phyloP scores from a whole-genome alignment of 129 eudicot genomes.

The Mikania micrantha region DNA sequence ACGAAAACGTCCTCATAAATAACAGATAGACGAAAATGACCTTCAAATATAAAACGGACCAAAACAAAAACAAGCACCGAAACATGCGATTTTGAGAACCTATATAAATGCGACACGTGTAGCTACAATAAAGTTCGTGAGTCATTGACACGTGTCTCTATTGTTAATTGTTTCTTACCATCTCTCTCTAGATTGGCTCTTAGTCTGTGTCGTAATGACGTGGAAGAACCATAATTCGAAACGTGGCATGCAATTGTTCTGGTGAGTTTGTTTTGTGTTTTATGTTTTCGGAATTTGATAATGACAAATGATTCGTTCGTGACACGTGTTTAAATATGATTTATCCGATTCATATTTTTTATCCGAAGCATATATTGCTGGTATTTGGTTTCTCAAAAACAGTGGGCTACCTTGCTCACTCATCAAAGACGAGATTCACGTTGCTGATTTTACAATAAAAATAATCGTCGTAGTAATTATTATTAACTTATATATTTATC shows the following conservation, averaged over 20 bases:
- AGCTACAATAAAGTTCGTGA: background rate
- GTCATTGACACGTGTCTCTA: slow-evolving; percentile 26
- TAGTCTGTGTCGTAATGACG: slow-evolving; percentile 17
- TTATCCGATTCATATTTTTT: too few species aligned
- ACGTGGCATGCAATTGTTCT: slow-evolving; percentile 20
- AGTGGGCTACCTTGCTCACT: slow-evolving; percentile 6
- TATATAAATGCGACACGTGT: slow-evolving; percentile 10
- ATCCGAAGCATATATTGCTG: background rate
- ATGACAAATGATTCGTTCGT: background rate
- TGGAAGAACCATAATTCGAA: slow-evolving; percentile 6
- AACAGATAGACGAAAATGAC: background rate
- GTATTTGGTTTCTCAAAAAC: slow-evolving; percentile 12
- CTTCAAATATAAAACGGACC: background rate
- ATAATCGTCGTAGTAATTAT: too few species aligned
- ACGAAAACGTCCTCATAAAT: slow-evolving; percentile 13
- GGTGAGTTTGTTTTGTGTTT: slow-evolving; percentile 3
- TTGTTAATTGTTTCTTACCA: background rate
- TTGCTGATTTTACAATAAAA: too few species aligned
- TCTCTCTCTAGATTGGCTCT: slow-evolving; percentile 21
- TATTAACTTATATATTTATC: too few species aligned
- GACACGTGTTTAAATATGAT: slow-evolving; percentile 21
- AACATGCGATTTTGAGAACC: background rate
- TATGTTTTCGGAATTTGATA: slow-evolving; percentile 8
- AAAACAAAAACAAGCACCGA: slow-evolving; percentile 8
- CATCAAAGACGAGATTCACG: background rate